Base-by-base conservation (phyloP, 257 asterid species). In the Sherardia arvensis region DNA sequence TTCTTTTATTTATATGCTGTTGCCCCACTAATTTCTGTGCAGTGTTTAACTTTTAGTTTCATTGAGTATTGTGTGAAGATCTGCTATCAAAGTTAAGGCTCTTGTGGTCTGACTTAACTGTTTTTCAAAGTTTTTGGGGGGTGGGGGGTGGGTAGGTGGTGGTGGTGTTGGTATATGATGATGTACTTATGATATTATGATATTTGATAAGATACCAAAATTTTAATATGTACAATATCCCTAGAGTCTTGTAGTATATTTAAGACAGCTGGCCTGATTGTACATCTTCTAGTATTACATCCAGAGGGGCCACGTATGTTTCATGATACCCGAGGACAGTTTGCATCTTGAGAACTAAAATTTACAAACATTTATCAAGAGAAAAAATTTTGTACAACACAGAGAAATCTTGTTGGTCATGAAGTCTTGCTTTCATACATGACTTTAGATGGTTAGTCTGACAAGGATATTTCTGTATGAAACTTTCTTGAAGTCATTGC, bases 1-100 rank as follows among this genome's bases (percentile, higher is more conserved):
- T 77, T 54, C 67, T 73, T 61, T 69, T 67, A 48, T 61, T 57
- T 61, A 65, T 55, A 54, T 71, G 58, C 43, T 20, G 59, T 69
- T 38, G n/a, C 21, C 28, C 43, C 8, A 26, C 28, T 62, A 17
- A 23, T 23, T 25, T 4, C 63, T 25, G 9, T 10, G 34, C 28
- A 3, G 21, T 27, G 18, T n/a, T 20, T 23, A 21, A 21, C 48
- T 25, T 45, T 49, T 51, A 22, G 20, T 5, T 29, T 20, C 65
- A 21, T 7, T 61, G 17, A 32, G 3, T 63, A 15, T 7, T 5
- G 6, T 53, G 12, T 15, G 21, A 3, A 28, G 38, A 32, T 58
- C 26, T 21, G 18, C 34, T 12, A 29, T 43, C 21, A 22, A 29
- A 59, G 20, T 62, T 49, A 36, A 47, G 47, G 12, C 27, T 26